Percentiles rank a stretch among this genome's conserved stretches.
Evolutionary conservation across 371 early-diverging fungal genomes (phyloP).

Genomic region (Mortierella sp.): DNA sequence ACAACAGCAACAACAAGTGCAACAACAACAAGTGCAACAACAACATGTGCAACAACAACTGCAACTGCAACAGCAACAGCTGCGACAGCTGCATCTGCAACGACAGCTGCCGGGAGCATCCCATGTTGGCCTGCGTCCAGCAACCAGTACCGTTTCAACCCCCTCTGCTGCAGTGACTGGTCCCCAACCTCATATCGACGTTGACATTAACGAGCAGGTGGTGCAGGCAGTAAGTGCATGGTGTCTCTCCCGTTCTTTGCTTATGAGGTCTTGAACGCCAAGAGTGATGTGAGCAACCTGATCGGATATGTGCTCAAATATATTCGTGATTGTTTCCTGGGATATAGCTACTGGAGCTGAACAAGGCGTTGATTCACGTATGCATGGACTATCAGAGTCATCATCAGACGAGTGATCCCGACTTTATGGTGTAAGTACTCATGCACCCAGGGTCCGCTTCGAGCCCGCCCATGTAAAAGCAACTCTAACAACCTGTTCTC

Average conservation of each 20-base stretch:
- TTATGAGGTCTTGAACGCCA: no score
- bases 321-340: background rate
- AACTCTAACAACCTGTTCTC: background rate
- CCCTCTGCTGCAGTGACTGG: background rate
- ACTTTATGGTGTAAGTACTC: constrained; percentile 31
- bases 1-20: constrained; percentile 10
- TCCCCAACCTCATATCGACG: constrained; percentile 7
- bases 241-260: background rate
- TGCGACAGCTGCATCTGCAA: background rate
- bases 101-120: background rate
- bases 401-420: constrained; percentile 27
- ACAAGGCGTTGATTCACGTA: constrained; percentile 42
- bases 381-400: constrained; percentile 47
- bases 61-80: constrained; percentile 3
- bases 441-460: background rate
- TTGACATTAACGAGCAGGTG: constrained; percentile 42
- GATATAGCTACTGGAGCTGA: constrained; percentile 40
- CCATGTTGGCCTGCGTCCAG: background rate
- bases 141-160: background rate
- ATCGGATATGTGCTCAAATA: background rate
- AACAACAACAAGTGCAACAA: background rate
- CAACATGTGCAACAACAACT: background rate
- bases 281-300: background rate
- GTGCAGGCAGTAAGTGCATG: constrained; percentile 35
- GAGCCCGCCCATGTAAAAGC: background rate